Evolutionary conservation across 495 filamentous ascomycete genomes (phyloP), one percentile per base, ranked within the genome.

Genomic region (Aspergillus biplanus): DNA sequence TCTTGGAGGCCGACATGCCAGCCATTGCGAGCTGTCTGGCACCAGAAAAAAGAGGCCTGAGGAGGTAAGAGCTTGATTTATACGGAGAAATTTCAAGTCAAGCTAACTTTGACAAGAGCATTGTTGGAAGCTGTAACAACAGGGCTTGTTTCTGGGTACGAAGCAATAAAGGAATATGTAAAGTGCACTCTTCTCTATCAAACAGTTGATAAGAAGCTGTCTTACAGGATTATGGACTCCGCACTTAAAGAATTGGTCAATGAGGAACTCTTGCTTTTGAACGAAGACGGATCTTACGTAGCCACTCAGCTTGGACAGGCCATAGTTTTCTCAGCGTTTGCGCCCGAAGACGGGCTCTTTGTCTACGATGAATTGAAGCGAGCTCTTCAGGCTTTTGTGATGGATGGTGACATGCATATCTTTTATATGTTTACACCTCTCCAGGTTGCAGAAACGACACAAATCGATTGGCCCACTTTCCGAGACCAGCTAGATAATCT

Each of bases 391-490:
- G 89, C 87, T 6, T 95, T 95, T 61, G 91, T 92, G 16, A 86
- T 95, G 84, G 90, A 92, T 67, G 89, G 89, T 16, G 91, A 95
- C 52, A 88, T 95, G 88, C 91, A 95, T 67, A 81, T 92, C 42
- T 83, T 93, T 53, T 95, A 93, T 70, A 87, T 86, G 62, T 92
- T 93, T 62, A 93, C 91, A 0, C 91, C 91, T 1, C 80, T 93
- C 11, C 75, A 84, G 39, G 75, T 72, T 7, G 75, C 82, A 5
- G 69, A 73, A 27, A 73, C 67, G 16, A 75, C 80, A 7, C 73
- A 81, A 2, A 82, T 93, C 59, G 88, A 92, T 65, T 93, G 91
- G 91, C 82, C 80, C 27, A 81, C 88, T 12, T 91, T 93, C 59
- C 85, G 89, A 37, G 82, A 88, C 57, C 87, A 90, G 62, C 76